Conservation (phyloP, 2,329 filamentous ascomycete species). For the Nothopassalora personata region DNA sequence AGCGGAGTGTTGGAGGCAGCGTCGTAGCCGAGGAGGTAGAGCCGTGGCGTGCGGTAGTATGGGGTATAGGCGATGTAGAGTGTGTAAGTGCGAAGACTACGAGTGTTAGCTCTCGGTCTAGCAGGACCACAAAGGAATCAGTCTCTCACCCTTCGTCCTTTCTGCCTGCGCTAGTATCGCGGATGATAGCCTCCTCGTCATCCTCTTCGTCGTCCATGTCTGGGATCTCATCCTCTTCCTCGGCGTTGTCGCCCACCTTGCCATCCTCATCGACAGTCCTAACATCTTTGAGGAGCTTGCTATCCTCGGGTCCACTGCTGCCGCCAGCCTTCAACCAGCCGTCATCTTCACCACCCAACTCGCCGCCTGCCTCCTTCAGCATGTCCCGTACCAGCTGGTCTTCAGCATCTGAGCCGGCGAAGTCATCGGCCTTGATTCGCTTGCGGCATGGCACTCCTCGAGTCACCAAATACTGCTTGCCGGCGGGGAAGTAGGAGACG, state of each 20-base stretch:
- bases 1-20: constrained; percentile 58
- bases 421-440: constrained; percentile 74
- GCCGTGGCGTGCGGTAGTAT: constrained; percentile 90
- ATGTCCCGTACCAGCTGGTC: constrained; percentile 81
- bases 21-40: constrained; percentile 92
- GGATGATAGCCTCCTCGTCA: constrained; percentile 90
- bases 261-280: constrained; percentile 84
- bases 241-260: constrained; percentile 70
- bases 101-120: constrained; percentile 23
- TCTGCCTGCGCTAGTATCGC: constrained; percentile 54
- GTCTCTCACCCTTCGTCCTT: constrained; percentile 49
- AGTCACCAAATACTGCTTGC: constrained; percentile 93
- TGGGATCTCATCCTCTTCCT: constrained; percentile 78
- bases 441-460: constrained; percentile 91
- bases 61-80: constrained; percentile 98
- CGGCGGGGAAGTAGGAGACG: constrained; percentile 72
- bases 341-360: constrained; percentile 60
- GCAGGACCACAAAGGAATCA: background rate
- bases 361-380: constrained; percentile 48
- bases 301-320: constrained; percentile 53
- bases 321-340: constrained; percentile 90
- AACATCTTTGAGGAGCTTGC: constrained; percentile 66
- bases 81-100: constrained; percentile 76
- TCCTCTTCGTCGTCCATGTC: constrained; percentile 98
- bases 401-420: constrained; percentile 81